phyloP scores from a whole-genome alignment of 2,329 filamentous ascomycete genomes.

The Laburnicola sp. region DNA sequence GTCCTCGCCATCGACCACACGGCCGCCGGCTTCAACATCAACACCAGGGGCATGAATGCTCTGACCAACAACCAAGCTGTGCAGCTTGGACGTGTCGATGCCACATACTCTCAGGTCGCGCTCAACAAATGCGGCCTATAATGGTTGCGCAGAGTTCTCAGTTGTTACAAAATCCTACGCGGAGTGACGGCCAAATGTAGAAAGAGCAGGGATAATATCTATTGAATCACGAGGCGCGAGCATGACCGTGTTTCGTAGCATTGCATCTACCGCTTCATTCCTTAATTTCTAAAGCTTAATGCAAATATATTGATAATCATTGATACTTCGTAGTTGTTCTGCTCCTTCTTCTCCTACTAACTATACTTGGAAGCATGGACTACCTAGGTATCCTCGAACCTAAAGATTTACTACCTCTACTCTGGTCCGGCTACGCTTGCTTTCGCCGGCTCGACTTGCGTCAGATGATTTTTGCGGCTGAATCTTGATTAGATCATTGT shows the following conservation, averaged over 20 bases:
- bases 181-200: background rate
- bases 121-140: slow-evolving; percentile 42
- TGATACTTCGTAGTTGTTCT: no score
- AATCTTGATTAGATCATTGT: no score
- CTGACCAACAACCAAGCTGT: slow-evolving; percentile 53
- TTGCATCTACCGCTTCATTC: slow-evolving; percentile 5
- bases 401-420: no score
- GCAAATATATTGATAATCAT: background rate
- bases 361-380: no score
- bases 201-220: slow-evolving; percentile 4
- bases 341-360: no score
- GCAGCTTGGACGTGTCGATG: slow-evolving; percentile 51
- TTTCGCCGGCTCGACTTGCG: no score
- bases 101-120: slow-evolving; percentile 43
- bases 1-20: slow-evolving; percentile 55
- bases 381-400: no score
- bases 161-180: background rate
- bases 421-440: no score
- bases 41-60: slow-evolving; percentile 52
- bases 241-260: slow-evolving; percentile 2
- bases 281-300: slow-evolving; percentile 9
- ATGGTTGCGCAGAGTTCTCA: slow-evolving; percentile 5
- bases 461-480: no score
- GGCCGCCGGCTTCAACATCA: slow-evolving; percentile 55
- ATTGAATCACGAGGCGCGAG: slow-evolving; percentile 1